Evolutionary conservation across 1,139 yeast species (phyloP).

Genomic region (Scheffersomyces illinoinensis): DNA sequence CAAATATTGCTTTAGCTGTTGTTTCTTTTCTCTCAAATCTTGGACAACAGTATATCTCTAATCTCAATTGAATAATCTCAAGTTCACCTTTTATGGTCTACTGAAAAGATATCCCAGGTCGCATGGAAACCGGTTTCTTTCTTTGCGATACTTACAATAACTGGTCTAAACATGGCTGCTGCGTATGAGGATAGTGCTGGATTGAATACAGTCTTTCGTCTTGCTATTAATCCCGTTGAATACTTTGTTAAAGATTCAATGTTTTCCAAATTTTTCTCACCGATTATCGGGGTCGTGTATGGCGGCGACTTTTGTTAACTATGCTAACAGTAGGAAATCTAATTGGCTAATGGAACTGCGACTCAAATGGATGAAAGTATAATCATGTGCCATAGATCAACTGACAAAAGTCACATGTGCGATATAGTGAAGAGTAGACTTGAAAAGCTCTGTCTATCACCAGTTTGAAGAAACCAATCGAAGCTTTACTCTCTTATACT

Average conservation of each 20-base stretch:
- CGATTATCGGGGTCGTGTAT: constrained; percentile 21
- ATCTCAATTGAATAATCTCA: not conserved
- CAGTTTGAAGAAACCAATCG: not conserved
- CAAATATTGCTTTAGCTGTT: not conserved
- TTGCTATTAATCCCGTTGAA: not conserved
- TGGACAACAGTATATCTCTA: not conserved
- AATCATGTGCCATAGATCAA: not conserved
- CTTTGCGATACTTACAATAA: constrained; percentile 28
- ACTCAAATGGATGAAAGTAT: not conserved
- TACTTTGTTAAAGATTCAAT: constrained; percentile 1
- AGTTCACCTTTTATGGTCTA: not conserved
- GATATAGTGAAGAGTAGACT: not conserved
- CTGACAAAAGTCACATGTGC: not conserved
- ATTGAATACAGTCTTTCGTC: constrained; percentile 1
- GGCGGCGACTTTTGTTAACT: not conserved
- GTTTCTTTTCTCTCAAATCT: not conserved
- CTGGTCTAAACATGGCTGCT: constrained; percentile 42
- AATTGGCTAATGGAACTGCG: constrained; percentile 7
- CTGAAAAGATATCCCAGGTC: not conserved
- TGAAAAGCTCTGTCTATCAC: not conserved
- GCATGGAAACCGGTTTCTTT: not conserved
- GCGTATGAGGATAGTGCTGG: constrained; percentile 1
- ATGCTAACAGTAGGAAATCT: constrained; percentile 5
- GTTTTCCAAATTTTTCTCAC: constrained; percentile 14
- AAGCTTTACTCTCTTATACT: not conserved